Evolutionary conservation across 2,329 filamentous ascomycete species (phyloP).

Genomic region (Colletotrichum lini): DNA sequence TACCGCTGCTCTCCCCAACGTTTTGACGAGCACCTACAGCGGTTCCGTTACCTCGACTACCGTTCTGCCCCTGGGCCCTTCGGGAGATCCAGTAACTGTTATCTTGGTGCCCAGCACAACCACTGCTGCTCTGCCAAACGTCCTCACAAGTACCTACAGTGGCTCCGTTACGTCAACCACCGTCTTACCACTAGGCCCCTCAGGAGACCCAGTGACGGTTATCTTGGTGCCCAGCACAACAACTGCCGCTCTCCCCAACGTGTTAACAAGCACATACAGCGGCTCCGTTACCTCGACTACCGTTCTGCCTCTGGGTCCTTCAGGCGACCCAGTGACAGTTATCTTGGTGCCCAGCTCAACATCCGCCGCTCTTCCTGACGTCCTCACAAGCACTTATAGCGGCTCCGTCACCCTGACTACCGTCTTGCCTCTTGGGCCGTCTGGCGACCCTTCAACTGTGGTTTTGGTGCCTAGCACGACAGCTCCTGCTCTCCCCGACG

Average conservation of each 20-base stretch:
- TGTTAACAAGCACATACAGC: background rate
- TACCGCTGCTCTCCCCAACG: background rate
- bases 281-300: background rate
- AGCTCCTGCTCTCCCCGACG: background rate
- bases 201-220: background rate
- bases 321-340: background rate
- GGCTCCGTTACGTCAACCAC: background rate
- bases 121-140: too few species aligned
- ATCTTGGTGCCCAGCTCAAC: constrained; percentile 1
- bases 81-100: background rate
- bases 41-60: constrained; percentile 5
- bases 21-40: constrained; percentile 7
- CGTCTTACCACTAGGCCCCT: background rate
- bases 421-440: background rate
- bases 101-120: background rate
- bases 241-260: background rate
- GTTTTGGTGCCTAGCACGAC: constrained; percentile 4
- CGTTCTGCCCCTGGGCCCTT: background rate
- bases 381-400: constrained; percentile 20
- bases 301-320: background rate
- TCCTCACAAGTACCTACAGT: background rate
- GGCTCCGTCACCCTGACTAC: constrained; percentile 15
- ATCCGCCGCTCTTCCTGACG: background rate
- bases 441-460: background rate
- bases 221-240: background rate